phyloP scores from a whole-genome alignment of 495 filamentous ascomycete genomes.

The Parathielavia hyrcaniae region DNA sequence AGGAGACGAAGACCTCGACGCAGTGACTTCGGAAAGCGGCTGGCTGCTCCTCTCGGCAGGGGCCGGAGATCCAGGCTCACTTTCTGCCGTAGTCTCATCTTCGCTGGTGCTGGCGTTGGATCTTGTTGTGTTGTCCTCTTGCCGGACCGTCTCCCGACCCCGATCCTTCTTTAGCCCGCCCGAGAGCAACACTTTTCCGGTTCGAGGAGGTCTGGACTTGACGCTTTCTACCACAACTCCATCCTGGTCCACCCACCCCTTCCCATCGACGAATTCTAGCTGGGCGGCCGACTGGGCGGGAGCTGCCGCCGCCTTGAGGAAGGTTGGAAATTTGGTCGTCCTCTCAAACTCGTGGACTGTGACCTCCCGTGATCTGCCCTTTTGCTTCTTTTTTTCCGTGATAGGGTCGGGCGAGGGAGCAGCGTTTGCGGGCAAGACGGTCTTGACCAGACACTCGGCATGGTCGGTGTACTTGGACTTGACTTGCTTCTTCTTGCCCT shows the following conservation, averaged over 20 bases:
- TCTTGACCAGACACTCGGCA: constrained; percentile 73
- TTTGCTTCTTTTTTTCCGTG: constrained; percentile 48
- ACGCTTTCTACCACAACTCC: constrained; percentile 65
- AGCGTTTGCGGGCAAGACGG: constrained; percentile 62
- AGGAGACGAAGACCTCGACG: background rate
- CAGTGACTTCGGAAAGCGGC: background rate
- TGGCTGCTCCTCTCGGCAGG: constrained; percentile 22
- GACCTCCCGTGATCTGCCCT: constrained; percentile 45
- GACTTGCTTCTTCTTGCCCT: constrained; percentile 48
- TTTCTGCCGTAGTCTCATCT: constrained; percentile 17
- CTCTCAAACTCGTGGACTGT: constrained; percentile 78
- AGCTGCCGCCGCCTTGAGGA: constrained; percentile 51
- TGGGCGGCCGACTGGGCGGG: constrained; percentile 32
- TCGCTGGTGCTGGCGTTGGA: background rate
- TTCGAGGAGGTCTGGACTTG: constrained; percentile 26
- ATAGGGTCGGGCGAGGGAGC: constrained; percentile 37
- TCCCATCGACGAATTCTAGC: constrained; percentile 61
- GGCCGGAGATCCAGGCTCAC: constrained; percentile 27
- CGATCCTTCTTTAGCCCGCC: constrained; percentile 3
- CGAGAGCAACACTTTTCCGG: constrained; percentile 8
- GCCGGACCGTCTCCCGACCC: background rate
- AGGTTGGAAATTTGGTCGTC: constrained; percentile 68
- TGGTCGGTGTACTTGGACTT: constrained; percentile 74
- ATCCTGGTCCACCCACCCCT: constrained; percentile 79
- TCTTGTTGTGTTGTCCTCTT: constrained; percentile 1